Conservation (phyloP, 345 rosid genomes). For the Bretschneidera sinensis region DNA sequence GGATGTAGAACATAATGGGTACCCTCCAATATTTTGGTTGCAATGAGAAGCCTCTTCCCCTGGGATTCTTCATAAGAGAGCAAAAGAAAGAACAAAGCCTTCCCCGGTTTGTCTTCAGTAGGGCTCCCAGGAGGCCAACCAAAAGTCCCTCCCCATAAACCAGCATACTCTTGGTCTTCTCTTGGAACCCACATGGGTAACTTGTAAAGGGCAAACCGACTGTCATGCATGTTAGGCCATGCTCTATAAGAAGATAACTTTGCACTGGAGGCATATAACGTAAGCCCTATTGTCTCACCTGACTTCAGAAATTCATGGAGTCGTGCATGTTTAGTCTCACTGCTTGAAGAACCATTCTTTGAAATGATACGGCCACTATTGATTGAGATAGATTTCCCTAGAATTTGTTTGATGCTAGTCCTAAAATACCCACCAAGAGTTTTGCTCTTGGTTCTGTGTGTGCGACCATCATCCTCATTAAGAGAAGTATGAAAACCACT, state of each 20-base stretch:
- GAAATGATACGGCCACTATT: conserved; percentile 26
- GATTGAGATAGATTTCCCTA: conserved; percentile 46
- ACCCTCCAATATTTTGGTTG: conserved; percentile 86
- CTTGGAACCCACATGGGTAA: conserved; percentile 46
- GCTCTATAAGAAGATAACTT: conserved; percentile 68
- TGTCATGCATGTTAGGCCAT: conserved; percentile 85
- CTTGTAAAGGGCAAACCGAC: conserved; percentile 71
- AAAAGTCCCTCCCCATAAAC: conserved; percentile 85
- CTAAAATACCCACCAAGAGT: conserved; percentile 44
- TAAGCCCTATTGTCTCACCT: conserved; percentile 61
- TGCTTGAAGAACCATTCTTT: conserved; percentile 45
- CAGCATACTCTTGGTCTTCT: conserved; percentile 61
- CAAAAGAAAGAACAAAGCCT: conserved; percentile 72
- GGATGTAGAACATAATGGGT: conserved; percentile 84
- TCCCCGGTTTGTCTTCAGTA: conserved; percentile 65
- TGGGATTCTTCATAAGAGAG: conserved; percentile 65
- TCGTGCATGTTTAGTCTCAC: conserved; percentile 45
- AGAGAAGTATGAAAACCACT: conserved; percentile 17
- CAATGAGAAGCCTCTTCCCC: conserved; percentile 51
- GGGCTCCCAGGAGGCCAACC: conserved; percentile 84
- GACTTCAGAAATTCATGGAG: conserved; percentile 56
- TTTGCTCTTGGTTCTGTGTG: conserved; percentile 32
- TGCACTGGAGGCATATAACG: conserved; percentile 40
- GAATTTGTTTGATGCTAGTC: conserved; percentile 48
- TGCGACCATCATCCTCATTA: conserved; percentile 33